Base-by-base conservation (phyloP, 805 yeast genomes). In the Saccharomycopsis lassenensis region DNA sequence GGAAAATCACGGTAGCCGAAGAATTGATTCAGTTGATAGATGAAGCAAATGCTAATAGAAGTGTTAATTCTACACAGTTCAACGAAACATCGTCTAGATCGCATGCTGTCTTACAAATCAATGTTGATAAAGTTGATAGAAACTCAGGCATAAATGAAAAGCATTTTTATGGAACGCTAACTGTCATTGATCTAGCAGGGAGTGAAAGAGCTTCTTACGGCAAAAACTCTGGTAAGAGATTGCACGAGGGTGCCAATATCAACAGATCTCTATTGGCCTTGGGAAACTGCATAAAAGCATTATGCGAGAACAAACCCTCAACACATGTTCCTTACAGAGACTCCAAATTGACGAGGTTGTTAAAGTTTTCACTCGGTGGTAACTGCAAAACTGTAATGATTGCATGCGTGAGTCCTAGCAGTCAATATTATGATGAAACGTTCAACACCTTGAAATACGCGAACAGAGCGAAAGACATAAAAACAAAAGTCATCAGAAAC, bases 301-400 rank as follows among this genome's bases (percentile, higher is more conserved):
- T 87, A 29, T 83, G 95, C 57, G 86, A 78, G 46, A 71, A 74
- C 4, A 65, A 77, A 39, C 62, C 71, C 34, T 59, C 70, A 39
- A 66, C 70, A 48, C 95, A 86, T 58, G 71, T 89, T 7, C 97
- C 97, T 0, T 89, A 83, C 55, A 61, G 97, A 48, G 94, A 89
- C 54, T 84, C 94, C 5, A 87, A 87, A 50, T 63, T 89, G 36
- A 89, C 97, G 0, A 61, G 97, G 46, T 62, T 89, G 33, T 65
- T 89, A 38, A 85, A 87, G 52, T 85, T 83, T 52, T 86, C 95
- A 0, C 61, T 89, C 10, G 95, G 95, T 3, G 96, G 96, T 0
- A 84, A 85, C 52, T 89, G 97, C 57, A 80, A 82, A 52, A 89
- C 97, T 0, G 87, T 85, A 4, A 89, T 89, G 97, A 83, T 89